phyloP scores from a whole-genome alignment of 257 asterid species.

The Linderniella brevidens region DNA sequence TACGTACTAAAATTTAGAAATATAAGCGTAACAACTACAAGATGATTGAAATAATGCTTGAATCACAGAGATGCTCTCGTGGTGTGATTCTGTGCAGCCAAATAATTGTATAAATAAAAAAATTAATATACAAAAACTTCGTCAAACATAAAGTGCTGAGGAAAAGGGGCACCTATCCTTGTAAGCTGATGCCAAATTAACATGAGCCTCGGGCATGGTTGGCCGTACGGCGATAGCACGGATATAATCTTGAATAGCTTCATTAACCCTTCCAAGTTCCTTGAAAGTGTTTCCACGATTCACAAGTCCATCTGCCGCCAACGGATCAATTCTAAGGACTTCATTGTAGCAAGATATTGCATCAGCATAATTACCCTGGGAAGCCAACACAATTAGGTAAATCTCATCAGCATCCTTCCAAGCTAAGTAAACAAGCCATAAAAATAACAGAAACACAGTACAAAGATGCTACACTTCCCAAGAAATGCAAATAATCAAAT shows the following conservation, averaged over 20 bases:
- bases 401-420: background rate
- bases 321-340: conserved; percentile 87
- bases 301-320: conserved; percentile 95
- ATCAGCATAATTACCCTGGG: conserved; percentile 89
- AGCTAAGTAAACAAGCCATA: too few relatives aligned
- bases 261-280: conserved; percentile 92
- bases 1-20: too few relatives aligned
- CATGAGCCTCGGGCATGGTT: conserved; percentile 99
- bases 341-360: conserved; percentile 97
- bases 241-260: conserved; percentile 80
- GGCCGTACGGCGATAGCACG: conserved; percentile 83
- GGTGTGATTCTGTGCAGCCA: too few relatives aligned
- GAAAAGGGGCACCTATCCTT: conserved; percentile 59
- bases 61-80: too few relatives aligned
- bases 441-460: too few relatives aligned
- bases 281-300: conserved; percentile 93
- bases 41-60: too few relatives aligned
- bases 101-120: too few relatives aligned
- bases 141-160: too few relatives aligned
- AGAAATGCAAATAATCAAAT: background rate
- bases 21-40: too few relatives aligned
- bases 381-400: conserved; percentile 4
- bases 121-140: too few relatives aligned
- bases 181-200: conserved; percentile 96
- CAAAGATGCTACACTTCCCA: background rate